A percentile compares a stretch with the other conserved stretches of the same genome.
Evolutionary conservation across 2,329 filamentous ascomycete genomes (phyloP).

Genomic region (Botrytis tulipae): DNA sequence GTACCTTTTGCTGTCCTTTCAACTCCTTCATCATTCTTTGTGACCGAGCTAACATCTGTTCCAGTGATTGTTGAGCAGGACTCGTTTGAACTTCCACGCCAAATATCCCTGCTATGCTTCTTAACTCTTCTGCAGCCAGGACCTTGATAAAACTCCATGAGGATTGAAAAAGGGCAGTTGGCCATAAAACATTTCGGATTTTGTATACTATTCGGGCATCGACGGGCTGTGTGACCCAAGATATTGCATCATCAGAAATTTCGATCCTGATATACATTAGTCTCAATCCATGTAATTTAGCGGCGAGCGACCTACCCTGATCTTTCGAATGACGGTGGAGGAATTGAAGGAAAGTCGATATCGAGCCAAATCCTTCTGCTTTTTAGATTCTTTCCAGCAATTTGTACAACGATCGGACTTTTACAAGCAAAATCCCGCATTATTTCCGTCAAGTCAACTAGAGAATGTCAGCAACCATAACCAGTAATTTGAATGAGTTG

Average conservation of each 20-base stretch:
- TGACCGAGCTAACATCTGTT: slow-evolving; percentile 23
- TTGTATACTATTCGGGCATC: slow-evolving; percentile 48
- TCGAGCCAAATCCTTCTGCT: slow-evolving; percentile 58
- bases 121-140: slow-evolving; percentile 45
- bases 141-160: slow-evolving; percentile 53
- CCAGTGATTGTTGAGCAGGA: slow-evolving; percentile 27
- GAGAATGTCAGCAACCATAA: slow-evolving; percentile 25
- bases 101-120: slow-evolving; percentile 46
- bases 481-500: background rate
- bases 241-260: slow-evolving; percentile 49
- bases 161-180: slow-evolving; percentile 50
- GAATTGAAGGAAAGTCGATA: slow-evolving; percentile 56
- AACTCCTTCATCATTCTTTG: slow-evolving; percentile 12
- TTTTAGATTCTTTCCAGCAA: slow-evolving; percentile 47
- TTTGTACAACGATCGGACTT: slow-evolving; percentile 44
- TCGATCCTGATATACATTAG: slow-evolving; percentile 46
- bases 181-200: slow-evolving; percentile 52
- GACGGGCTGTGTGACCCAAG: slow-evolving; percentile 48
- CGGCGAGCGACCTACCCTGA: slow-evolving; percentile 53
- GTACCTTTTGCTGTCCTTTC: slow-evolving; percentile 1
- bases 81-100: slow-evolving; percentile 42
- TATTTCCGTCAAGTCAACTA: slow-evolving; percentile 48
- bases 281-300: background rate
- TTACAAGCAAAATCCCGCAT: slow-evolving; percentile 44
- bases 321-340: slow-evolving; percentile 59